These are phyloP conservation scores for Rhizopus stolonifer DNA, from an alignment of 371 early-diverging fungal species.

Conservation along the genomic window DNA sequence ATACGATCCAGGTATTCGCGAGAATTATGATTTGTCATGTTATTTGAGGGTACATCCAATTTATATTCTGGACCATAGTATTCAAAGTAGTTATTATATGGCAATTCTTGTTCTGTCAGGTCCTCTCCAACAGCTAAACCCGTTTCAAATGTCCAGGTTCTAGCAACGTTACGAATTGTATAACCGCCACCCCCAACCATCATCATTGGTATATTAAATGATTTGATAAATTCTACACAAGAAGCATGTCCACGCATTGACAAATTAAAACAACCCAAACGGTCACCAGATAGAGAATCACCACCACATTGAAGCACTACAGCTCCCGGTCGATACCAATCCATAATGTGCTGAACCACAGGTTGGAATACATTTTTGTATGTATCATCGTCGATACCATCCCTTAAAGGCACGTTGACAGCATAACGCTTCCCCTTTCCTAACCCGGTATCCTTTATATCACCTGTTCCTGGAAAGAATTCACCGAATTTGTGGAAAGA, in stretches of 20 bases:
- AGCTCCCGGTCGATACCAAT: conserved; percentile 92
- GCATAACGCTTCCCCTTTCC: conserved; percentile 91
- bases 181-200: conserved; percentile 99
- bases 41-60: conserved; percentile 90
- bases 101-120: conserved; percentile 66
- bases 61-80: conserved; percentile 95
- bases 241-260: conserved; percentile 87
- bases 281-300: conserved; percentile 98
- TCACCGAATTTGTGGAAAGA: conserved; percentile 99
- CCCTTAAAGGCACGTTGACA: conserved; percentile 97
- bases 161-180: conserved; percentile 97
- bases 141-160: conserved; percentile 99
- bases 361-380: conserved; percentile 91
- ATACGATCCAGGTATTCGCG: conserved; percentile 87
- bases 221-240: conserved; percentile 93
- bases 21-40: conserved; percentile 96
- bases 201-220: conserved; percentile 90
- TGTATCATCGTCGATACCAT: conserved; percentile 96
- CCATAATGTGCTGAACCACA: conserved; percentile 89
- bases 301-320: conserved; percentile 99
- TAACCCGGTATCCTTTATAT: conserved; percentile 85
- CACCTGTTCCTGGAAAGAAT: conserved; percentile 98
- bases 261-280: conserved; percentile 98
- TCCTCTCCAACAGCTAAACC: conserved; percentile 83
- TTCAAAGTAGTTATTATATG: conserved; percentile 94